Conservation (phyloP, 2,329 filamentous ascomycete genomes). For the Fusarium cyanostomum region DNA sequence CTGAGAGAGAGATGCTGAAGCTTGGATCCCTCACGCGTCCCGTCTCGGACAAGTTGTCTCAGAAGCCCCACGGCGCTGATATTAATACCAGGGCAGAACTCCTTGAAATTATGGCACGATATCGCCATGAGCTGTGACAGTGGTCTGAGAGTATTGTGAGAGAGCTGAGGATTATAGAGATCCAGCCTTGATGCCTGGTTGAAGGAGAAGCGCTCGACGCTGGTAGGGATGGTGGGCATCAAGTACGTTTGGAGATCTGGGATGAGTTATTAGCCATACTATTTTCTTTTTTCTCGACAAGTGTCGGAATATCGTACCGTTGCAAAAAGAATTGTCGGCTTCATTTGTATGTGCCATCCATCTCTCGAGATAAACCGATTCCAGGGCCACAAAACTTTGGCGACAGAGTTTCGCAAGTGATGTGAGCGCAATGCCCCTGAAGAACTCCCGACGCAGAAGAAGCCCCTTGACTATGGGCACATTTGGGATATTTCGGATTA, state of each 20-base stretch:
- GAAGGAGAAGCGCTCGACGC: conserved; percentile 3
- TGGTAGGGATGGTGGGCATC: conserved; percentile 10
- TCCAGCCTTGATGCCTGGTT: not conserved
- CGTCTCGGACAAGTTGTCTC: not conserved
- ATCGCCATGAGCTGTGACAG: not conserved
- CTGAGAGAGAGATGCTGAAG: conserved; percentile 5
- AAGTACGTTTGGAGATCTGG: conserved; percentile 12
- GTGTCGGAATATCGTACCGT: not conserved
- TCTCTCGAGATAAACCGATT: conserved; percentile 14
- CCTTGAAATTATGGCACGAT: conserved; percentile 12
- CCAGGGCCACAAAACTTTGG: conserved; percentile 20
- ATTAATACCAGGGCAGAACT: not conserved
- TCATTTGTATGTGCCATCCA: not conserved
- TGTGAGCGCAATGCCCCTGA: conserved; percentile 3
- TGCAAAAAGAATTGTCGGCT: not conserved
- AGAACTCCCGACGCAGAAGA: conserved; percentile 7
- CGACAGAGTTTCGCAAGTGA: conserved; percentile 21
- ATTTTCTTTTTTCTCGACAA: not conserved
- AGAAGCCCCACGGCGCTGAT: not conserved
- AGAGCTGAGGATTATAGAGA: not conserved
- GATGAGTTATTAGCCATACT: not conserved
- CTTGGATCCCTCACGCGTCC: not conserved
- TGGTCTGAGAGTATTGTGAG: not conserved
- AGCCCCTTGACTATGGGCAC: conserved; percentile 23
- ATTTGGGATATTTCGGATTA: conserved; percentile 1